phyloP scores from a whole-genome alignment of 225 moss, liverwort and hornwort species.

The Physcomitrellopsis africana region DNA sequence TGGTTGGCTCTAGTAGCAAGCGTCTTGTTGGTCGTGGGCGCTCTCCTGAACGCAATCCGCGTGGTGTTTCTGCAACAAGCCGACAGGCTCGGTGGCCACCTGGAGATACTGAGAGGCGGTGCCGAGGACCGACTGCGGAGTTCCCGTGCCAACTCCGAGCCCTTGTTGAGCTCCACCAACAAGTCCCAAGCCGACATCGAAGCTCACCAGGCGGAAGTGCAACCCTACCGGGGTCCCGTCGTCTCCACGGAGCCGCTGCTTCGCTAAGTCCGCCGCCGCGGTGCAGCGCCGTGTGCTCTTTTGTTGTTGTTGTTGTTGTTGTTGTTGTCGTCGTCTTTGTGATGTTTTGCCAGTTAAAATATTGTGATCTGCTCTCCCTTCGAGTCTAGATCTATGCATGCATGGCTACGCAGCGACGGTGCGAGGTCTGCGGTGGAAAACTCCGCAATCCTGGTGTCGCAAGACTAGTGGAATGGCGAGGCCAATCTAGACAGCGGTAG shows the following conservation, averaged over 20 bases:
- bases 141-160: conserved; percentile 34
- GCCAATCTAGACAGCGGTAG: no score
- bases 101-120: conserved; percentile 48
- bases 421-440: no score
- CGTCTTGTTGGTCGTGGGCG: conserved; percentile 40
- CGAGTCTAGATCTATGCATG: no score
- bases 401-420: no score
- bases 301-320: no score
- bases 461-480: no score
- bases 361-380: no score
- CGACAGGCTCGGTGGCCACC: conserved; percentile 29
- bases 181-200: conserved; percentile 55
- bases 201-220: conserved; percentile 31
- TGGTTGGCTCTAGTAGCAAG: conserved; percentile 46
- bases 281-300: no score
- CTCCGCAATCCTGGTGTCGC: no score
- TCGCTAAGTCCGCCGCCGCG: conserved; percentile 13
- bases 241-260: conserved; percentile 16
- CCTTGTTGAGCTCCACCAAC: conserved; percentile 39
- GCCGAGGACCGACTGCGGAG: conserved; percentile 32
- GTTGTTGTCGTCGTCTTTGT: no score
- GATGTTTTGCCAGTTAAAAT: no score
- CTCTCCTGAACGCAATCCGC: conserved; percentile 39
- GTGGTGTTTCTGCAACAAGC: conserved; percentile 41
- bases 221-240: conserved; percentile 5